Evolutionary conservation across 2,329 filamentous ascomycete species (phyloP), one percentile per base, ranked within the genome.

Genomic region (Cordyceps javanica): DNA sequence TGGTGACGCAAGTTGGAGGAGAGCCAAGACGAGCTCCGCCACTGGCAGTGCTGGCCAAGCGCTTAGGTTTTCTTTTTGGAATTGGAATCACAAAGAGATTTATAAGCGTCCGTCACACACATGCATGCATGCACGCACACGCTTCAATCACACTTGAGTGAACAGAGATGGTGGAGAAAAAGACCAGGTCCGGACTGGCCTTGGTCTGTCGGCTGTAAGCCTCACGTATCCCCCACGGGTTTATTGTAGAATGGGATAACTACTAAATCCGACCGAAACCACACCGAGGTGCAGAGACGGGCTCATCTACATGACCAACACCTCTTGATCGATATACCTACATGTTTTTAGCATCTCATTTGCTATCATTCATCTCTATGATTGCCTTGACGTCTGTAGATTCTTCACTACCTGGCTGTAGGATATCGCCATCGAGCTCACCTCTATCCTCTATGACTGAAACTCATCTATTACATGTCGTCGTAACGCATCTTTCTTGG

Each of bases 11-110:
- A 38, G 48, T 51, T 23, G 23, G 19, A 45, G 42, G n/a, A n/a
- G 14, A 25, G 39, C 48, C 48, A 51, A 51, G 48, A 51, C 48
- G 25, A 38, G 38, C 48, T 51, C 23, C 48, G 48, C 48, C 48
- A 39, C 48, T 50, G 32, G 32, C 42, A 39, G 38, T 39, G 38
- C 38, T 16, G 14, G 44, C 45, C 45, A 48, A 48, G 45, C 13
- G 3, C 19, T 25, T 25, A 21, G 39, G 19, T 25, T 32, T 32
- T 32, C 11, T 32, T 32, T 32, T 32, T 19, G 11, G 11, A 8
- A 21, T 48, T 48, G 45, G 45, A 48, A 48, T 48, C 28, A 39
- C 19, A 23, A 23, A 39, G 9, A 26, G 34, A 51, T 51, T 51
- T 39, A 39, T 51, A 39, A 51, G 48, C 48, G 21, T 8, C 7